These are phyloP conservation scores for Linderniella brevidens DNA, from an alignment of 257 asterid genomes.

Conservation along the genomic window DNA sequence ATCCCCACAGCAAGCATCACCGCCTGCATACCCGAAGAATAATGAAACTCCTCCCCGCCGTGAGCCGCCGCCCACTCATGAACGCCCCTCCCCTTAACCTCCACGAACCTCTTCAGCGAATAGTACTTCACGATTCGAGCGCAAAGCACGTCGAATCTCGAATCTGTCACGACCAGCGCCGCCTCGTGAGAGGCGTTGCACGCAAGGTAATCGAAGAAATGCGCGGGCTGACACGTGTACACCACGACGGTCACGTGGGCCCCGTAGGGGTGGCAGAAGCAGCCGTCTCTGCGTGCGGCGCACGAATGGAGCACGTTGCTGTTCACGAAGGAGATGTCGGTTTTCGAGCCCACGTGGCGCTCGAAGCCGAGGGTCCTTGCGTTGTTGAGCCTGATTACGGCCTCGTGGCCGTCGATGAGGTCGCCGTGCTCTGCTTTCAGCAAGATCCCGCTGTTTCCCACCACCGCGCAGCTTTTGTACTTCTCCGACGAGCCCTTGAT, in stretches of 20 bases:
- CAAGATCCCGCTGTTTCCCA: constrained; percentile 88
- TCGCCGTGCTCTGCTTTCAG: constrained; percentile 38
- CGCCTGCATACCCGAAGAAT: constrained; percentile 96
- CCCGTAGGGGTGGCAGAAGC: constrained; percentile 93
- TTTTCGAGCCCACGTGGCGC: constrained; percentile 51
- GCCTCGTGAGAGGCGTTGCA: constrained; percentile 66
- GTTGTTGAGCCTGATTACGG: constrained; percentile 72
- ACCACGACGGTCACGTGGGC: constrained; percentile 43
- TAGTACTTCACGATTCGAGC: constrained; percentile 74
- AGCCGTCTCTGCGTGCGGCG: constrained; percentile 63
- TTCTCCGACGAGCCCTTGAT: constrained; percentile 16
- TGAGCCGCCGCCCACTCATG: constrained; percentile 57
- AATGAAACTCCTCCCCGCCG: constrained; percentile 64
- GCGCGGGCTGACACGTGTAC: constrained; percentile 86
- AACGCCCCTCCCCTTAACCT: constrained; percentile 28
- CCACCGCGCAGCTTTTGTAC: constrained; percentile 72
- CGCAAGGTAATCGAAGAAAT: constrained; percentile 61
- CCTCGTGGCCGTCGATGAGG: constrained; percentile 58
- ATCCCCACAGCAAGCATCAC: constrained; percentile 72
- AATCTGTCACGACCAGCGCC: constrained; percentile 59
- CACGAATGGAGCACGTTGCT: constrained; percentile 77
- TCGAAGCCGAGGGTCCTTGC: constrained; percentile 52
- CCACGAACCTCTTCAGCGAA: constrained; percentile 45
- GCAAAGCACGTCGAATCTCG: constrained; percentile 56
- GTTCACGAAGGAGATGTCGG: constrained; percentile 68